Evolutionary conservation across 2,329 filamentous ascomycete genomes (phyloP).

Genomic region (Stachybotrys echinatus): DNA sequence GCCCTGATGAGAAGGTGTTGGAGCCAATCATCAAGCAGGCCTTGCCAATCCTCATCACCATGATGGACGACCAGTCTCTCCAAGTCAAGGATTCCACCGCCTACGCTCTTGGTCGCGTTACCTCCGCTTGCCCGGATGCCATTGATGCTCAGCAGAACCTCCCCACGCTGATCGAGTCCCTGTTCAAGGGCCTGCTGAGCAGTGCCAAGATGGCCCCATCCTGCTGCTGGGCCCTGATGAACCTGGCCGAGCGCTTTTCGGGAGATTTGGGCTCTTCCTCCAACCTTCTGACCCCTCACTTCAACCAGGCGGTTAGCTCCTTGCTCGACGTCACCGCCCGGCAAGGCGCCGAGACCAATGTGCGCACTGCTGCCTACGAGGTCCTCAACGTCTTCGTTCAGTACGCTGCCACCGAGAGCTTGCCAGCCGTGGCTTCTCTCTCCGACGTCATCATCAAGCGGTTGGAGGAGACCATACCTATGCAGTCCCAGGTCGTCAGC

Average conservation of each 20-base stretch:
- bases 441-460: conserved; percentile 87
- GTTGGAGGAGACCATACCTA: conserved; percentile 80
- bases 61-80: conserved; percentile 86
- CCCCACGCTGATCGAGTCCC: conserved; percentile 75
- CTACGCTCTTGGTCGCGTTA: conserved; percentile 92
- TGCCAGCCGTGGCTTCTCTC: conserved; percentile 73
- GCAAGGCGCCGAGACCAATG: conserved; percentile 75
- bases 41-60: conserved; percentile 79
- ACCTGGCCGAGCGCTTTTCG: conserved; percentile 91
- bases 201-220: conserved; percentile 96
- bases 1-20: conserved; percentile 85
- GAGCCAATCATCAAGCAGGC: conserved; percentile 96
- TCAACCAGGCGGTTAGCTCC: conserved; percentile 84
- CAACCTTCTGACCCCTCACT: conserved; percentile 86
- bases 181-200: conserved; percentile 86
- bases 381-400: conserved; percentile 92
- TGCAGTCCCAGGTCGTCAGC: conserved; percentile 91
- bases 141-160: conserved; percentile 84
- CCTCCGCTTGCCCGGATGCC: conserved; percentile 84
- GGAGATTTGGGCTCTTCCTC: conserved; percentile 71
- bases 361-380: conserved; percentile 94
- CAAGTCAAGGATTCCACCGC: conserved; percentile 95
- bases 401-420: conserved; percentile 82
- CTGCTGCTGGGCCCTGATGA: conserved; percentile 99
- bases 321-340: conserved; percentile 82